Conservation (phyloP, 2,329 filamentous ascomycete species). For the Coniochaeta prunicola region DNA sequence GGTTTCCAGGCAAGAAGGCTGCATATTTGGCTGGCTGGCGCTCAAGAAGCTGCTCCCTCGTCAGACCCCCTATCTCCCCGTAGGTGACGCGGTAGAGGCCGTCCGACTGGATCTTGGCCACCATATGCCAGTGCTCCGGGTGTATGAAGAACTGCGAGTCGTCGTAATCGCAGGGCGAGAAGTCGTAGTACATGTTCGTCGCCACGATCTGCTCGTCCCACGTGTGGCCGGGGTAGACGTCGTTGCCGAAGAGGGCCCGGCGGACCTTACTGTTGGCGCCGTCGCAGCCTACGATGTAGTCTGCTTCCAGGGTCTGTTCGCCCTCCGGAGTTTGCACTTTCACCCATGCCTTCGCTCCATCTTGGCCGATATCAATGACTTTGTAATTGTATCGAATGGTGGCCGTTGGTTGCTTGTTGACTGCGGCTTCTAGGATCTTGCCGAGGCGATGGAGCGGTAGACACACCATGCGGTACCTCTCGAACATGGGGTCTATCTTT, state of each 20-base stretch:
- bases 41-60: slow-evolving; percentile 31
- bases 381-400: slow-evolving; percentile 30
- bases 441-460: slow-evolving; percentile 35
- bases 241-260: slow-evolving; percentile 28
- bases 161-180: slow-evolving; percentile 10
- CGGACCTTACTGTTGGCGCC: slow-evolving; percentile 33
- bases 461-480: slow-evolving; percentile 29
- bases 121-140: slow-evolving; percentile 45
- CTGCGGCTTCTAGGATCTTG: slow-evolving; percentile 30
- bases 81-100: slow-evolving; percentile 47
- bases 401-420: slow-evolving; percentile 22
- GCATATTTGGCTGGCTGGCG: slow-evolving; percentile 37
- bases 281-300: slow-evolving; percentile 35
- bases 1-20: slow-evolving; percentile 39
- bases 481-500: slow-evolving; percentile 10
- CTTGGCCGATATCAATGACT: slow-evolving; percentile 27
- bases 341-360: slow-evolving; percentile 21
- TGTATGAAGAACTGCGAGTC: slow-evolving; percentile 37
- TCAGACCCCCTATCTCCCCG: slow-evolving; percentile 35
- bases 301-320: slow-evolving; percentile 20
- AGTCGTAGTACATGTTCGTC: slow-evolving; percentile 29
- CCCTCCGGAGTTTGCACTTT: slow-evolving; percentile 17
- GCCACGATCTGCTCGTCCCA: slow-evolving; percentile 42
- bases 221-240: slow-evolving; percentile 37
- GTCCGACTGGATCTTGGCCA: slow-evolving; percentile 39